Percentiles rank a stretch among this genome's conserved stretches.
phyloP scores from a whole-genome alignment of 169 alveolate genomes.

The Plasmodium yoelii region DNA sequence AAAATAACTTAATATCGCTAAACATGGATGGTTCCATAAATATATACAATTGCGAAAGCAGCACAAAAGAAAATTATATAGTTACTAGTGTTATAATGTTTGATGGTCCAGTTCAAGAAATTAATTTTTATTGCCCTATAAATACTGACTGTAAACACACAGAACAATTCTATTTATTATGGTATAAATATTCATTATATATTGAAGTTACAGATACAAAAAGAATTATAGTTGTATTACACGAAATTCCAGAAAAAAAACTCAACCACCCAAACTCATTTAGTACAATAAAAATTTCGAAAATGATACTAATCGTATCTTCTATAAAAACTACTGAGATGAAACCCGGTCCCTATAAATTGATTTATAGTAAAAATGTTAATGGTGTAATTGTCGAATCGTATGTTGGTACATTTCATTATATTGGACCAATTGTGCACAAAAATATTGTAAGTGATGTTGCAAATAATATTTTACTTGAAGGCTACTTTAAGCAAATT shows the following conservation, averaged over 20 bases:
- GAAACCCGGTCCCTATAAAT: conserved; percentile 67
- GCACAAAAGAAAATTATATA: conserved; percentile 16
- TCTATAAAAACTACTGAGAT: neutral
- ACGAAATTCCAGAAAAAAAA: conserved; percentile 15
- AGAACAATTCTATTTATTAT: conserved; percentile 35
- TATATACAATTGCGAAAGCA: conserved; percentile 36
- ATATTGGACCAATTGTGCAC: conserved; percentile 35
- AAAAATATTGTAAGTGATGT: conserved; percentile 1
- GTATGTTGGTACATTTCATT: conserved; percentile 53
- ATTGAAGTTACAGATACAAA: conserved; percentile 35
- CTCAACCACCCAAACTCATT: neutral
- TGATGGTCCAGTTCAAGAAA: conserved; percentile 58
- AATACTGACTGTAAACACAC: conserved; percentile 29
- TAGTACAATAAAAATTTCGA: conserved; percentile 29
- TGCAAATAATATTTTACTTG: conserved; percentile 25
- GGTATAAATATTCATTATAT: conserved; percentile 43
- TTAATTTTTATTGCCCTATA: conserved; percentile 40
- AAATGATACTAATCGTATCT: conserved; percentile 11
- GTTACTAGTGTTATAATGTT: conserved; percentile 33
- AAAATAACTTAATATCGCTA: neutral
- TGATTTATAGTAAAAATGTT: conserved; percentile 39
- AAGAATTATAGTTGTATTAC: conserved; percentile 25
- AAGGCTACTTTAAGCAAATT: conserved; percentile 60
- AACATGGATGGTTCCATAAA: conserved; percentile 3
- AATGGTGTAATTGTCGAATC: conserved; percentile 12